These are phyloP conservation scores for Candida pini DNA, from an alignment of 805 yeast genomes.

Conservation along the genomic window DNA sequence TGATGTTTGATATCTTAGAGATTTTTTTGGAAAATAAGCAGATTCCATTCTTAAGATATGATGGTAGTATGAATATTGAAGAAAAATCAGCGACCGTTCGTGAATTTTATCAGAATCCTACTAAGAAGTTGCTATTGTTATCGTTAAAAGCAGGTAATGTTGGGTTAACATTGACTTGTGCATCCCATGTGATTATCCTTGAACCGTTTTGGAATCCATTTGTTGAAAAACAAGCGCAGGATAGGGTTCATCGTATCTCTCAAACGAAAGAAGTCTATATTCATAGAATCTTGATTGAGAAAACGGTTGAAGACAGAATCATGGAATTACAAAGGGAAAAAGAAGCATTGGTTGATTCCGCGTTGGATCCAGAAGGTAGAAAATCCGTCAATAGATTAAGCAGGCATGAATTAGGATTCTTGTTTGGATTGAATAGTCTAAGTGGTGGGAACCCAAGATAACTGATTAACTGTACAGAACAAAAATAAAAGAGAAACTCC, in stretches of 20 bases:
- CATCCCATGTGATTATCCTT: conserved; percentile 83
- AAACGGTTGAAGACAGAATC: conserved; percentile 88
- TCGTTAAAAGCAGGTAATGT: conserved; percentile 93
- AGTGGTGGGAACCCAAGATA: too few relatives aligned
- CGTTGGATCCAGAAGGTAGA: conserved; percentile 74
- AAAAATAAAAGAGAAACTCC: too few relatives aligned
- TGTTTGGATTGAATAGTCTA: conserved; percentile 50
- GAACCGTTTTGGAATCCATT: conserved; percentile 99
- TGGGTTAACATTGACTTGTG: conserved; percentile 91
- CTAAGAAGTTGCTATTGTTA: conserved; percentile 55
- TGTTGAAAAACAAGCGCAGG: conserved; percentile 97
- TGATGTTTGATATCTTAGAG: conserved; percentile 62
- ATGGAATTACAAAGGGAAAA: conserved; percentile 73
- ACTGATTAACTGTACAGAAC: too few relatives aligned
- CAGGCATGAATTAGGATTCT: conserved; percentile 62
- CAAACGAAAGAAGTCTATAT: conserved; percentile 75
- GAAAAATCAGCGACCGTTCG: conserved; percentile 60
- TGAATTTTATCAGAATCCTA: conserved; percentile 53
- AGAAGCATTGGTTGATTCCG: conserved; percentile 71
- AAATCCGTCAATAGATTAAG: conserved; percentile 59
- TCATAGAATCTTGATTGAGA: conserved; percentile 60
- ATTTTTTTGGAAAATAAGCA: conserved; percentile 44
- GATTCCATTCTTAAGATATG: conserved; percentile 57
- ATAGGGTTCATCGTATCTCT: conserved; percentile 91
- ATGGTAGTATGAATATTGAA: conserved; percentile 74